phyloP scores from a whole-genome alignment of 2,329 filamentous ascomycete species.

The Pestalotiopsis sp. region DNA sequence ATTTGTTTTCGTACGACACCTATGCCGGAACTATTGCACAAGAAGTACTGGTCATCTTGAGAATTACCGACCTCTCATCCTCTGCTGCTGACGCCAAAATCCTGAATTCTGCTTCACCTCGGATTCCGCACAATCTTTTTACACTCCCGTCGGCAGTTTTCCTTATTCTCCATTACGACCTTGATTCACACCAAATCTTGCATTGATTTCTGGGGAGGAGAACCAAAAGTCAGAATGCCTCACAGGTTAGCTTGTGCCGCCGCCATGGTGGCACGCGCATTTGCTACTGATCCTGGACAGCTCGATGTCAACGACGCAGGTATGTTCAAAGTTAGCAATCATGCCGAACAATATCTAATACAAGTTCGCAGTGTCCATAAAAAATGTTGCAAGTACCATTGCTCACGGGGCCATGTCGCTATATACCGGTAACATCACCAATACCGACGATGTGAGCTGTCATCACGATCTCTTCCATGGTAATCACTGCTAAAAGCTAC shows the following conservation, averaged over 20 bases:
- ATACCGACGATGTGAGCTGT: conserved; percentile 42
- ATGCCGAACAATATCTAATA: conserved; percentile 12
- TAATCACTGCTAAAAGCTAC: neutral
- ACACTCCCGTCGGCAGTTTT: neutral
- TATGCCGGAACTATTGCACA: too few relatives aligned
- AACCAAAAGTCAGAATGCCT: conserved; percentile 21
- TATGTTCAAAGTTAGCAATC: conserved; percentile 8
- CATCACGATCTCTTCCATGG: conserved; percentile 11
- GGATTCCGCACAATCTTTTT: too few relatives aligned
- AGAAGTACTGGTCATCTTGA: too few relatives aligned
- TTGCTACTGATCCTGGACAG: conserved; percentile 35
- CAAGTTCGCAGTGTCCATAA: conserved; percentile 56
- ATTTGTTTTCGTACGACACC: neutral
- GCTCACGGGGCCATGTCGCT: conserved; percentile 64
- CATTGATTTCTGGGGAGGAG: neutral
- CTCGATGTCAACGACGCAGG: conserved; percentile 38
- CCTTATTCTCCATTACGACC: too few relatives aligned
- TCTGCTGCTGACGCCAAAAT: too few relatives aligned
- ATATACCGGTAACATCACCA: conserved; percentile 64
- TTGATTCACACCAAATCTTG: neutral
- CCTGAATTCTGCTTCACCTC: too few relatives aligned
- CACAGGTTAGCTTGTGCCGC: conserved; percentile 27
- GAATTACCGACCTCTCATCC: too few relatives aligned
- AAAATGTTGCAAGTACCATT: conserved; percentile 60
- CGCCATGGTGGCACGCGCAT: conserved; percentile 26